Conservation (phyloP, 192 early-diverging fungal genomes). For the Glomus cerebriforme region DNA sequence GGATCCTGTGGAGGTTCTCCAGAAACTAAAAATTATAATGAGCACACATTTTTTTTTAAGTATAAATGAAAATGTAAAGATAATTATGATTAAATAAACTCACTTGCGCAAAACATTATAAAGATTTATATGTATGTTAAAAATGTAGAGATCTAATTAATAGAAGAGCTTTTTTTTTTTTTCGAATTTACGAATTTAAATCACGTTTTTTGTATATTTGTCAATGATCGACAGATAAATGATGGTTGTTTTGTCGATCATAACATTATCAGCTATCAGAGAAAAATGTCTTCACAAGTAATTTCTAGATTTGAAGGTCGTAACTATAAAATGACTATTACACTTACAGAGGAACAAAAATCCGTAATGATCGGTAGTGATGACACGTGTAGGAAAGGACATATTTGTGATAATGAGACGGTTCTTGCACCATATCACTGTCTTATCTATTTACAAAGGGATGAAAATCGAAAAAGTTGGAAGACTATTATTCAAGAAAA, state of each 20-base stretch:
- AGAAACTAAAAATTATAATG: constrained; percentile 66
- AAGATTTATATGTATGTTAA: no score
- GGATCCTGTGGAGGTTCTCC: constrained; percentile 87
- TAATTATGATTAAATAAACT: background rate
- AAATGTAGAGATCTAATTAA: no score
- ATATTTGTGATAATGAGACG: background rate
- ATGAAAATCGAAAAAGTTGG: background rate
- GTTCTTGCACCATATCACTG: background rate
- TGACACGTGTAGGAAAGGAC: background rate
- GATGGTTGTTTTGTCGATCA: no score
- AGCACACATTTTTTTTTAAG: background rate
- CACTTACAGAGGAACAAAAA: background rate
- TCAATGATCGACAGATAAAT: no score
- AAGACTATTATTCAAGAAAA: background rate
- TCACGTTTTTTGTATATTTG: no score
- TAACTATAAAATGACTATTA: background rate
- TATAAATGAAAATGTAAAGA: no score
- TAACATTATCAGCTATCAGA: no score
- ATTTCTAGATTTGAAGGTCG: background rate
- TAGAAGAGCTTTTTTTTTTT: no score
- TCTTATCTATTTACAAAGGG: background rate
- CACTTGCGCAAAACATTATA: background rate
- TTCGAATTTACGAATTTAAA: no score
- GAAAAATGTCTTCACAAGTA: background rate
- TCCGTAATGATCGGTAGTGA: background rate